Conservation (phyloP, 1,139 yeast genomes). For the Saccharomyces hybrid region DNA sequence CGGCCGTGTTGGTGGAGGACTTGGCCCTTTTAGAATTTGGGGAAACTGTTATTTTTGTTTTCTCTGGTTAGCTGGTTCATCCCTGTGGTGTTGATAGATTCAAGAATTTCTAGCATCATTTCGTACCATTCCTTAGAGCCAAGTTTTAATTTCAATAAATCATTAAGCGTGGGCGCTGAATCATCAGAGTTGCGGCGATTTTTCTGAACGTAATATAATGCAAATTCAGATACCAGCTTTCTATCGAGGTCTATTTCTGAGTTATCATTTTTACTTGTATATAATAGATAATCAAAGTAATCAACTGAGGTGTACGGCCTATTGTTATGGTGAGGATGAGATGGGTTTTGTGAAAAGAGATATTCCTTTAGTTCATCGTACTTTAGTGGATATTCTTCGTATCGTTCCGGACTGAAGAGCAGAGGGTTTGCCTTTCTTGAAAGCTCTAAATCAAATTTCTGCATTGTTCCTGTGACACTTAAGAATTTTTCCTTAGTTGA, state of each 20-base stretch:
- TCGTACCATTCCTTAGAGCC: slow-evolving; percentile 4
- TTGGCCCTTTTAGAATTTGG: neutral
- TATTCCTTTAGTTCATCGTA: slow-evolving; percentile 25
- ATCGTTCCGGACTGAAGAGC: slow-evolving; percentile 19
- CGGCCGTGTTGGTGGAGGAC: neutral
- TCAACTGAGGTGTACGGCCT: slow-evolving; percentile 16
- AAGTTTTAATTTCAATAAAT: slow-evolving; percentile 8
- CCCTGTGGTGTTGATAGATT: slow-evolving; percentile 2
- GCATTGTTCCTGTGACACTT: neutral
- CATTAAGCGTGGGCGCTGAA: slow-evolving; percentile 9
- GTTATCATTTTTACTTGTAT: slow-evolving; percentile 12
- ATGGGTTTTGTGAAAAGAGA: slow-evolving; percentile 12
- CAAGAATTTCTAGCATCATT: slow-evolving; percentile 1
- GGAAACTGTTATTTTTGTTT: neutral
- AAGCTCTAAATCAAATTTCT: slow-evolving; percentile 12
- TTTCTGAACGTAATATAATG: slow-evolving; percentile 20
- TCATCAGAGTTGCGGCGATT: slow-evolving; percentile 9
- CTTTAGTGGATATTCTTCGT: slow-evolving; percentile 26
- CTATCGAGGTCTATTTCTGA: slow-evolving; percentile 23
- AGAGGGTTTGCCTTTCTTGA: slow-evolving; percentile 24
- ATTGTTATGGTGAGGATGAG: slow-evolving; percentile 9
- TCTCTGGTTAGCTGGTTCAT: neutral
- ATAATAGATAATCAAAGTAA: slow-evolving; percentile 4
- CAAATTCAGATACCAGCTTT: slow-evolving; percentile 27
- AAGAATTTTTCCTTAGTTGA: neutral